Evolutionary conservation across 441 rosid genomes (phyloP), one percentile per base, ranked within the genome.

Genomic region (Macaranga tanarius): DNA sequence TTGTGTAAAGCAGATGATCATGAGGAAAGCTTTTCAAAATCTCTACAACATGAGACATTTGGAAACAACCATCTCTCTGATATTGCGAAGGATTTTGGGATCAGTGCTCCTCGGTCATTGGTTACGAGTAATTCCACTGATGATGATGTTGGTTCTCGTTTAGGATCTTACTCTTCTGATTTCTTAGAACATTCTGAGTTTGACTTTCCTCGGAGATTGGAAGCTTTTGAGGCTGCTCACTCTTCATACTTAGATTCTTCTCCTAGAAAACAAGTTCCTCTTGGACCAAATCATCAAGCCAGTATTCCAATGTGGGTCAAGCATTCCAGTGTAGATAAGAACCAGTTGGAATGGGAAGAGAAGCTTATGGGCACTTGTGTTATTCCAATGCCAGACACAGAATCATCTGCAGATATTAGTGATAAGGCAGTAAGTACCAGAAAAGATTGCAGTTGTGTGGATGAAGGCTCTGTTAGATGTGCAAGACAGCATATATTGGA

Each of bases 221-320:
- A 65, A 67, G 75, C 79, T 22, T 78, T 11, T 25, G 87, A 84
- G 42, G 62, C 65, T 68, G 23, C 57, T 40, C 73, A 76, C 73
- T 73, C 82, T 47, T 84, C 80, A 31, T 79, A 67, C 75, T 31
- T 69, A 73, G 71, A 82, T 65, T 79, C 63, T 50, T 82, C 87
- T 56, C 91, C 94, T 17, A 81, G 82, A 48, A 91, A 81, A 72
- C 74, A 65, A 60, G 88, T 92, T 72, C 97, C 88, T 55, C 52
- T 90, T 69, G 97, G 97, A 67, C 77, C 83, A 16, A 73, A 84
- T 77, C 85, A 88, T 83, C 97, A 92, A 73, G 95, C 90, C 61
- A 76, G 70, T 67, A 79, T 90, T 71, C 92, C 93, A 52, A 74
- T 74, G 19, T 90, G 87, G 82, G 51, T 31, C 12, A n/a, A 31